Evolutionary conservation across 106 monocot genomes (phyloP), one percentile per base, ranked within the genome.

Genomic region (Cymbidium sinense): DNA sequence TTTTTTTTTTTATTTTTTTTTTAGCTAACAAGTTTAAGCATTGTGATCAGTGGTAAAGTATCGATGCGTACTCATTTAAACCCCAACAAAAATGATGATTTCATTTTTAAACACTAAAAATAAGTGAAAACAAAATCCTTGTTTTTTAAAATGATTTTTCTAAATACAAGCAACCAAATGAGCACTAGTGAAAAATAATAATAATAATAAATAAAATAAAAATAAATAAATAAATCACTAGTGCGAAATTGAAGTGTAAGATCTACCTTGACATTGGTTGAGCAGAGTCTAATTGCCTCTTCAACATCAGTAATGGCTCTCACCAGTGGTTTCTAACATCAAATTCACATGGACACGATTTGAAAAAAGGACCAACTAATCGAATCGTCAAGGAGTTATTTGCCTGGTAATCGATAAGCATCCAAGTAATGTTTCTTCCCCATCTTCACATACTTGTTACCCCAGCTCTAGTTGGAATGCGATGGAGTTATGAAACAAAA

Each of bases 271-370:
- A 67, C 67, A 67, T 67, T 67, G 67, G 67, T 67, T 19, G 92
- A 35, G 43, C 81, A 88, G 0, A 94, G 81, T 29, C 77, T 83
- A 12, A 98, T 87, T 54, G 94, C 98, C 73, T 88, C 87, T 82
- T 92, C 84, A 0, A 92, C 89, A 81, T 98, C 98, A 17, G 33
- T 33, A 7, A 98, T 76, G 25, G 98, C n/a, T n/a, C 92, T 39
- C 94, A 84, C 15, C 98, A 74, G 70, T 89, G 76, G 77, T 98
- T 98, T 15, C 94, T 73, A 98, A 72, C 37, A 94, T 79, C 62
- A 98, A 79, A 87, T 98, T 94, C 31, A 94, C 94, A 79, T 94
- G 98, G 0, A 90, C 86, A 34, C 98, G 91, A 74, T 98, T 98
- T 2, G 98, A 81, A 81, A 80, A 90, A 8, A 98, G 79, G 54